Conservation (phyloP, 805 yeast species). For the Naumovozyma dairenensis region DNA sequence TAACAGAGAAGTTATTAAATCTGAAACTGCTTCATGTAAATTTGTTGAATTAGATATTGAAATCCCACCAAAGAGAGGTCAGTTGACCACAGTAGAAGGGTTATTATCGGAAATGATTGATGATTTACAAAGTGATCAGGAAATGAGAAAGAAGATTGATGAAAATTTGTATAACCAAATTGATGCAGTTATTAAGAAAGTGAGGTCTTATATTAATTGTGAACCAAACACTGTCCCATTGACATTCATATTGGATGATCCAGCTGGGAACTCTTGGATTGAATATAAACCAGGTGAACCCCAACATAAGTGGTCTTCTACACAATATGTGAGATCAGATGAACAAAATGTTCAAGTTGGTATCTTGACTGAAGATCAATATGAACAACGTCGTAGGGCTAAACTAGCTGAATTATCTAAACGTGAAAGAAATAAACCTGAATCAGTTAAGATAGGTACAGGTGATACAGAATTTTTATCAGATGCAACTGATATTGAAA, state of each 20-base stretch:
- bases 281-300: conserved; percentile 82
- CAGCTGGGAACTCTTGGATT: conserved; percentile 96
- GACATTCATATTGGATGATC: conserved; percentile 77
- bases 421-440: conserved; percentile 29
- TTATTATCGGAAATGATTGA: conserved; percentile 71
- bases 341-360: conserved; percentile 85
- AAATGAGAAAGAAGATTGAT: conserved; percentile 59
- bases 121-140: conserved; percentile 75
- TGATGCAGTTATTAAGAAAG: conserved; percentile 53
- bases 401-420: conserved; percentile 27
- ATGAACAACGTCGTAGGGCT: conserved; percentile 32
- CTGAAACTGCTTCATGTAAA: conserved; percentile 72
- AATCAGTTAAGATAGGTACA: conserved; percentile 11
- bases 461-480: conserved; percentile 42
- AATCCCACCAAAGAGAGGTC: conserved; percentile 92
- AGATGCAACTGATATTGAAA: conserved; percentile 74
- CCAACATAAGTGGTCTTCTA: conserved; percentile 80
- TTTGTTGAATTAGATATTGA: conserved; percentile 83
- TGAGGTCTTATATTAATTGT: conserved; percentile 52
- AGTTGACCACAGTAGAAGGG: conserved; percentile 88
- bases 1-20: conserved; percentile 83
- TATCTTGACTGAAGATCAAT: conserved; percentile 52
- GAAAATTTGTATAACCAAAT: conserved; percentile 73
- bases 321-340: conserved; percentile 72
- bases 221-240: conserved; percentile 63